A percentile compares a stretch with the other conserved stretches of the same genome.
Conservation (phyloP, 2,329 filamentous ascomycete genomes). For the Talaromyces sp. region DNA sequence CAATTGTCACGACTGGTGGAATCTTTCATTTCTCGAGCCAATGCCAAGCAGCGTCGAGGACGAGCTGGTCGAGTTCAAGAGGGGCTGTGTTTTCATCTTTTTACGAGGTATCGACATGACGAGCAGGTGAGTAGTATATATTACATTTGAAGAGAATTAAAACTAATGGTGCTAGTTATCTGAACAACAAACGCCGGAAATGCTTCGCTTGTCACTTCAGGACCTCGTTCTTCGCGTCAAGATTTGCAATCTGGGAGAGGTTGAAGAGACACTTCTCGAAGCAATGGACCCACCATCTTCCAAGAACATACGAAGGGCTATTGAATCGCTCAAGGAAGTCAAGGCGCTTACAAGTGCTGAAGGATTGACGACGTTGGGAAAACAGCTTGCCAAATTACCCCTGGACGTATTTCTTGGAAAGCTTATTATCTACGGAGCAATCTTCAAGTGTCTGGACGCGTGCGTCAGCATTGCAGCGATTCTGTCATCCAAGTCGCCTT, state of each 20-base stretch:
- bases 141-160: background rate
- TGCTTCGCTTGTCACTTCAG: conserved; percentile 88
- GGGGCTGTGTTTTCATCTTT: conserved; percentile 91
- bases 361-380: conserved; percentile 78
- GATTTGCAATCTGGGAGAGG: conserved; percentile 90
- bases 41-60: conserved; percentile 89
- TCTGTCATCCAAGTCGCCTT: conserved; percentile 89
- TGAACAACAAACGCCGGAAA: conserved; percentile 92
- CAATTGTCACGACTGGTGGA: conserved; percentile 88
- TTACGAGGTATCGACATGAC: conserved; percentile 85
- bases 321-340: conserved; percentile 90
- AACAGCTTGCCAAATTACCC: conserved; percentile 80
- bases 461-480: conserved; percentile 88
- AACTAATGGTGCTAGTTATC: conserved; percentile 54
- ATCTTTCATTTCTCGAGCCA: conserved; percentile 90
- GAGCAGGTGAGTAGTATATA: conserved; percentile 40
- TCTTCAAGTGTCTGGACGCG: conserved; percentile 89
- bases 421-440: conserved; percentile 75
- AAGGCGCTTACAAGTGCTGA: conserved; percentile 76
- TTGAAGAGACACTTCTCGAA: conserved; percentile 80
- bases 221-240: conserved; percentile 95
- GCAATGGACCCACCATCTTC: conserved; percentile 84
- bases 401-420: conserved; percentile 94
- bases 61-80: conserved; percentile 93
- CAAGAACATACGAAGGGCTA: conserved; percentile 87